Conservation (phyloP, 768 basidiomycete genomes). For the Strobilomyces dryophilus region DNA sequence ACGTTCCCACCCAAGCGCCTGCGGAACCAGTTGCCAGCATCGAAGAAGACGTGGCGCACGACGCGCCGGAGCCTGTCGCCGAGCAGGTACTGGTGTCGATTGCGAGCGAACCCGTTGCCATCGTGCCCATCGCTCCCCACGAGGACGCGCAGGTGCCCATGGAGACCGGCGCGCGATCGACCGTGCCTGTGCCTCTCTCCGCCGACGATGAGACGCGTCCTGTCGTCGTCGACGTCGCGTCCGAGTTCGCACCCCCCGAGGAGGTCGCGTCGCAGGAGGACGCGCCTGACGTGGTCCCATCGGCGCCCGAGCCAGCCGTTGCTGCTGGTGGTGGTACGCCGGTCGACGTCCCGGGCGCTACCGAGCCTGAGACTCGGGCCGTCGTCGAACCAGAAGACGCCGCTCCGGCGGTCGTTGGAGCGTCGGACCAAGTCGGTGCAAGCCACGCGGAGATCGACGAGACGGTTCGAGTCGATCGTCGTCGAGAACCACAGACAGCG, state of each 20-base stretch:
- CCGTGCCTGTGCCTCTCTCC: conserved; percentile 8
- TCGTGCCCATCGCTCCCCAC: not conserved
- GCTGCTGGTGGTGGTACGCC: not conserved
- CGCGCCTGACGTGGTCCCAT: not conserved
- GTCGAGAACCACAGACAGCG: not conserved
- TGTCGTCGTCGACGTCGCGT: not conserved
- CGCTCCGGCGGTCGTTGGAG: not conserved
- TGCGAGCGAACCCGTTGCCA: not conserved
- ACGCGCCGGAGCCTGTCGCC: not conserved
- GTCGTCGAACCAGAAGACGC: not conserved
- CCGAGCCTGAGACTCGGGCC: not conserved
- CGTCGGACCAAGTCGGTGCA: not conserved
- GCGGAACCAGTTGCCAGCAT: not conserved
- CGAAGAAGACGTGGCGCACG: not conserved
- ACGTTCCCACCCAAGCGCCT: not conserved
- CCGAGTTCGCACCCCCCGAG: no score
- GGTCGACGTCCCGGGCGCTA: not conserved
- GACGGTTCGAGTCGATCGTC: not conserved
- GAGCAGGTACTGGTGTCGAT: conserved; percentile 1
- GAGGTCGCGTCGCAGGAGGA: conserved; percentile 2
- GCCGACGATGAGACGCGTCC: not conserved
- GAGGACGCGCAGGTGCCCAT: conserved; percentile 4
- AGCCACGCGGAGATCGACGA: not conserved
- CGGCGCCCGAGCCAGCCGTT: not conserved
- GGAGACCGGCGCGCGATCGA: conserved; percentile 1